phyloP scores from a whole-genome alignment of 352 stramenopile genomes.

The Albugo candida region DNA sequence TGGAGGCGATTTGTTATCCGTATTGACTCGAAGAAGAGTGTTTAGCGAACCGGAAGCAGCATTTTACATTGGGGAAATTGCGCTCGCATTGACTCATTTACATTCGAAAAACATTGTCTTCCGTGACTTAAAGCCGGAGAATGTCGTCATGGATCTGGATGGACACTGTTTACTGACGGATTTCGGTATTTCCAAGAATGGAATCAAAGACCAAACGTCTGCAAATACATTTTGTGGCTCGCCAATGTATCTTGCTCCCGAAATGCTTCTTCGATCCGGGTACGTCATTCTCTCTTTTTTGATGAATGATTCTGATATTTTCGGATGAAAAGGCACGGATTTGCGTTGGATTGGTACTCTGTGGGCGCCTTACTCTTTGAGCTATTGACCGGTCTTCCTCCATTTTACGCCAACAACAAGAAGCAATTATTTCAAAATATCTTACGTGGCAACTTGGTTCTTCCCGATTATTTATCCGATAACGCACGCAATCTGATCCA shows the following conservation, averaged over 20 bases:
- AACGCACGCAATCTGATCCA: slow-evolving; percentile 64
- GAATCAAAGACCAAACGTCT: slow-evolving; percentile 69
- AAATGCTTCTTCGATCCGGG: slow-evolving; percentile 64
- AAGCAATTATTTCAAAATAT: slow-evolving; percentile 83
- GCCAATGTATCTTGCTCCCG: slow-evolving; percentile 69
- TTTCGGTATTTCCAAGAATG: slow-evolving; percentile 77
- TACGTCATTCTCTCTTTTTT: slow-evolving; percentile 5
- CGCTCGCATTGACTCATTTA: slow-evolving; percentile 55
- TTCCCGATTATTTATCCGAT: slow-evolving; percentile 54
- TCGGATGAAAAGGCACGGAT: slow-evolving; percentile 24
- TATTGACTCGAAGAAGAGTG: slow-evolving; percentile 49
- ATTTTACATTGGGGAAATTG: slow-evolving; percentile 77
- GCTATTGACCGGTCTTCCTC: slow-evolving; percentile 60
- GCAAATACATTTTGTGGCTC: slow-evolving; percentile 75
- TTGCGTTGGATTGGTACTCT: slow-evolving; percentile 76
- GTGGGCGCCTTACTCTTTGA: slow-evolving; percentile 64
- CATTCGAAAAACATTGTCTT: slow-evolving; percentile 80
- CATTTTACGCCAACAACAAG: slow-evolving; percentile 79
- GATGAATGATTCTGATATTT: neutral
- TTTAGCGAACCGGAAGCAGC: slow-evolving; percentile 58
- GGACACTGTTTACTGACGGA: slow-evolving; percentile 65
- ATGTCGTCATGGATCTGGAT: slow-evolving; percentile 71
- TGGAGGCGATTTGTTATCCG: slow-evolving; percentile 56
- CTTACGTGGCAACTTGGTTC: slow-evolving; percentile 53
- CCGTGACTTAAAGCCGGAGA: slow-evolving; percentile 73